Evolutionary conservation across 805 yeast species (phyloP), one percentile per base, ranked within the genome.

Genomic region (Candida loeiensis): DNA sequence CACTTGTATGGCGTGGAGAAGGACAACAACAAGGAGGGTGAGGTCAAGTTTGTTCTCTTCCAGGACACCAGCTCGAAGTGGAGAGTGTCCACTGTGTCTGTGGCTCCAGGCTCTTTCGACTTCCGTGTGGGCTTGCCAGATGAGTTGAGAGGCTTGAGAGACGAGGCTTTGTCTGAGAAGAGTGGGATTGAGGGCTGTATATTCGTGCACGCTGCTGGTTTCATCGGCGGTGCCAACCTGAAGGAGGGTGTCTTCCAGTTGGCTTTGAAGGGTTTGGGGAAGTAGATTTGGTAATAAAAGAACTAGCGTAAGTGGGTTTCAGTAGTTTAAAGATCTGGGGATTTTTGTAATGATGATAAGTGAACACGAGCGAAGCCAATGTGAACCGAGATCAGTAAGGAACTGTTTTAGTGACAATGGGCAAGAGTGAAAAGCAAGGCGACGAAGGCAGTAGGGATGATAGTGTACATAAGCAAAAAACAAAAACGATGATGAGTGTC

Each of bases 141-240:
- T 61, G 75, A 79, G 14, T 85, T 96, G 88, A 79, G 99, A 69
- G 99, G 99, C n/a, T 67, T 90, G 34, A 80, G 99, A 59, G 99
- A 93, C 58, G 91, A 85, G 21, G 85, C 72, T 28, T 73, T 93
- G 50, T 77, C 85, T 49, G 69, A 79, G 48, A 66, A 74, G 49
- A 70, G 88, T 25, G 96, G 95, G n/a, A 77, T 93, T 40, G 80
- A 77, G 22, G 96, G 86, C 6, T 86, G 96, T 58, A 79, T 90
- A 15, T 93, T 93, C 57, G 80, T 93, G 43, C 99, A 93, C 54
- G 96, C 98, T 32, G 86, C 95, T 30, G 98, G 99, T 0, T 93
- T 93, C 64, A 93, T 93, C 55, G 99, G 99, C 33, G 99, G 99
- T 39, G 87, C 91, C 41, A 73, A 80, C 55, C 75, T 95, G 17